Evolutionary conservation across 371 early-diverging fungal species (phyloP), one percentile per base, ranked within the genome.

Genomic region (Catenaria anguillulae): DNA sequence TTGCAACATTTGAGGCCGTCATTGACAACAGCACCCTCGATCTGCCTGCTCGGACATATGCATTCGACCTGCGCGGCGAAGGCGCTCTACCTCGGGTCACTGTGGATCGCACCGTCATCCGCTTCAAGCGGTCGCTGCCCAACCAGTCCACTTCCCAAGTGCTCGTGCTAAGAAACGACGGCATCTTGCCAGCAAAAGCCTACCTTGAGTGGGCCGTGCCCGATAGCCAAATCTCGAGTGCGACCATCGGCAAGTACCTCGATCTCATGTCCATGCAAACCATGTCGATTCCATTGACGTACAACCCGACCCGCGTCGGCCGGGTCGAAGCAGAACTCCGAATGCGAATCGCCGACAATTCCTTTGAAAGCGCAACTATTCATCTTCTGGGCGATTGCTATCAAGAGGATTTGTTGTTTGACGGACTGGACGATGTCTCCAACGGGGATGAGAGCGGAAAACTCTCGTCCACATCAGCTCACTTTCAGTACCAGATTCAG

Each of bases 31-130:
- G 75, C 42, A 50, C 21, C 17, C 65, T 63, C 33, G 73, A 75
- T 36, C 58, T 68, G 19, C 68, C 69, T 50, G 62, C 63, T 45
- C 74, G 69, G 60, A 67, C 68, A 4, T 64, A 78, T 0, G 26
- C 67, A 17, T 81, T 79, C 68, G 80, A 81, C 60, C 46, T 81
- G 31, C 62, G 77, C 26, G 81, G 81, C 3, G 80, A 81, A 46
- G 81, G 81, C 17, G 75, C 80, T 0, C 66, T 81, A 19, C 81
- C 81, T 29, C 68, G 77, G 23, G 66, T 80, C 5, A 62, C 70
- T 21, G 66, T 74, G n/a, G 80, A 80, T 26, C 68, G 67, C 56
- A 78, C 74, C 10, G 40, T 70, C 55, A 60, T 81, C 31, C 71
- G 73, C 34, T 80, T 81, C 67, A 63, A 66, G 33, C 63, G 71